Base-by-base conservation (phyloP, 192 early-diverging fungal genomes). In the Chytriomyces hyalinus region DNA sequence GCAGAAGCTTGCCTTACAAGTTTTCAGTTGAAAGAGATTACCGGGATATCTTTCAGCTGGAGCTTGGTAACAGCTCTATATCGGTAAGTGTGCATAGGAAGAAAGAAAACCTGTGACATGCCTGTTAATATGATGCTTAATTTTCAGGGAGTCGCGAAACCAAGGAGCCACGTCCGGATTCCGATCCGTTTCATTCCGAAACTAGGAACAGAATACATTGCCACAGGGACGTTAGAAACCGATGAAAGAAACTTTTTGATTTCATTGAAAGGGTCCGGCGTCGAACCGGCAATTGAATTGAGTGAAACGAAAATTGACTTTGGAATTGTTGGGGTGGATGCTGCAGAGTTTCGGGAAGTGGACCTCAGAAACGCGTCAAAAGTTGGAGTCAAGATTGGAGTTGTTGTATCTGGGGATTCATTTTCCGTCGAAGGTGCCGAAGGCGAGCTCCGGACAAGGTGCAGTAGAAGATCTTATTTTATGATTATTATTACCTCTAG, bases 291-390 rank as follows among this genome's bases (percentile, higher is more conserved):
- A 0, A 51, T 89, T 10, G 51, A 44, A 8, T 47, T 89, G 6
- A 76, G 78, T 59, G 60, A 15, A 3, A 24, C 46, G 6, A 69
- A 82, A 49, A 75, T 79, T 11, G 74, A 85, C 71, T 89, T 89
- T 80, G 87, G 87, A 5, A 80, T 84, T 5, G 84, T 89, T 49
- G 87, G 87, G 6, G 75, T 87, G n/a, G 82, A 74, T 6, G 78
- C 83, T 43, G 83, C 84, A 17, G 87, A 89, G 70, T 86, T 81
- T 61, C 70, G 81, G 15, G 76, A 78, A 11, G 47, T 88, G 36
- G 67, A 49, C 8, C 67, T 86, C 53, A 74, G 20, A 20, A 88
- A 88, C 60, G 79, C 78, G 7, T 81, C 84, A 2, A 43, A 62
- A 49, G 66, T 87, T 49, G 28, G 28, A 9, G 64, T 85, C 50